Conservation (phyloP, 768 basidiomycete genomes). For the Boletus barrowsii region DNA sequence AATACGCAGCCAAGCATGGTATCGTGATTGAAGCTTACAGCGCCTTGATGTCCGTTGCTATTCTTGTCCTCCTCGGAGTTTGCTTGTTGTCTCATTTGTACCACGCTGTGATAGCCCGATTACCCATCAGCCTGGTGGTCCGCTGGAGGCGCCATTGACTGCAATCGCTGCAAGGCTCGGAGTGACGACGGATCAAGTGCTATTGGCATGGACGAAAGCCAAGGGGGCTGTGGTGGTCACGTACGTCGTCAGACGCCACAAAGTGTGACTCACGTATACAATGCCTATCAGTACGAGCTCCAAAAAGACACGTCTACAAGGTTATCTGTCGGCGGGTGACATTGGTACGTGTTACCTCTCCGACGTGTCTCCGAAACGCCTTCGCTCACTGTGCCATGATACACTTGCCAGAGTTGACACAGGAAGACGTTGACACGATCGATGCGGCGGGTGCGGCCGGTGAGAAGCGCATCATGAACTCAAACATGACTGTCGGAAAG, state of each 20-base stretch:
- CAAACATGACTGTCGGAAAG: neutral
- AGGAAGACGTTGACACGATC: slow-evolving; percentile 50
- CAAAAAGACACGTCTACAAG: slow-evolving; percentile 60
- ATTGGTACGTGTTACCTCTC: slow-evolving; percentile 36
- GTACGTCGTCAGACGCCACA: slow-evolving; percentile 32
- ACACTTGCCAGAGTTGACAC: slow-evolving; percentile 40
- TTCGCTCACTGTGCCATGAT: no score
- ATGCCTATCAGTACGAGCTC: slow-evolving; percentile 50
- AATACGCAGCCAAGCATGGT: slow-evolving; percentile 52
- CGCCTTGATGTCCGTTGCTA: slow-evolving; percentile 48
- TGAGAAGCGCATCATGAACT: neutral
- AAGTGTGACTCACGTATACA: neutral
- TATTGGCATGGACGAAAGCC: slow-evolving; percentile 69
- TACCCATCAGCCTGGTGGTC: slow-evolving; percentile 59
- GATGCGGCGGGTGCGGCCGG: slow-evolving; percentile 51
- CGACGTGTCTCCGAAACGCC: no score
- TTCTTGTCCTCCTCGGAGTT: neutral
- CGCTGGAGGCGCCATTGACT: slow-evolving; percentile 58
- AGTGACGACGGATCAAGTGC: slow-evolving; percentile 61
- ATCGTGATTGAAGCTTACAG: slow-evolving; percentile 76
- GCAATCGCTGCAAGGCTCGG: slow-evolving; percentile 50
- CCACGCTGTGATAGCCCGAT: slow-evolving; percentile 48
- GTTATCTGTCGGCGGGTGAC: slow-evolving; percentile 68
- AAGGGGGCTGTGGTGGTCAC: slow-evolving; percentile 70
- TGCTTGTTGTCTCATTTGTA: neutral